Base-by-base conservation (phyloP, 331 rosid genomes). In the Rosa hybrid region DNA sequence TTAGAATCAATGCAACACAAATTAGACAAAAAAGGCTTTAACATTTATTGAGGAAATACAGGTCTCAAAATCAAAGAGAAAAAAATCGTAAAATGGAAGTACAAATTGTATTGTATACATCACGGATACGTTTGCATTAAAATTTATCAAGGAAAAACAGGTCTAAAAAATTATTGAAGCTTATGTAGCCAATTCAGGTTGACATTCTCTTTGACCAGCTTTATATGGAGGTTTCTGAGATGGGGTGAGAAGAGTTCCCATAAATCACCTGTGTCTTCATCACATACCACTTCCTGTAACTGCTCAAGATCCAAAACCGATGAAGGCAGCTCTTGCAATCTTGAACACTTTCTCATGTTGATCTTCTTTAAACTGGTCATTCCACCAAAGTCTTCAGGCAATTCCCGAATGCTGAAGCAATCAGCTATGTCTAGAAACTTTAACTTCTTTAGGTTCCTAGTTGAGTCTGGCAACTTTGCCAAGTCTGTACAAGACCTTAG, bases 301-400 rank as follows among this genome's bases (percentile, higher is more conserved):
- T 69, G 14, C 56, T 14, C 17, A 41, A 77, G 68, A 3, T 54
- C n/a, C 11, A 4, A 3, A 9, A 82, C 25, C 0, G 85, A 82
- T 14, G 0, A 5, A 23, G 85, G 81, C 18, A 81, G 68, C 16
- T 8, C 68, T 5, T 57, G 10, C 68, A 89, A 76, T 13, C 78
- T 78, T 2, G 57, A 72, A 64, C 89, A 92, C 72, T 83, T 83
- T 56, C 49, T 79, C 88, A 92, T 76, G 84, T 86, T 82, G 20
- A 92, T 78, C 81, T 80, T 89, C 68, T 77, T 69, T 54, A 92
- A 83, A 51, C 76, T 80, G 27, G 17, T 34, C 85, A 90, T 63
- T 16, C 81, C 86, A 17, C 89, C 97, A 62, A 92, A 77, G 23
- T 84, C 67, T 2, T 86, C 83, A 1, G 94, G 94, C 80, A 92